Percentiles rank a stretch among this genome's conserved stretches.
These are phyloP conservation scores for Ampelocalamus luodianensis DNA, from an alignment of 176 grass and related monocot species.

Conservation along the genomic window DNA sequence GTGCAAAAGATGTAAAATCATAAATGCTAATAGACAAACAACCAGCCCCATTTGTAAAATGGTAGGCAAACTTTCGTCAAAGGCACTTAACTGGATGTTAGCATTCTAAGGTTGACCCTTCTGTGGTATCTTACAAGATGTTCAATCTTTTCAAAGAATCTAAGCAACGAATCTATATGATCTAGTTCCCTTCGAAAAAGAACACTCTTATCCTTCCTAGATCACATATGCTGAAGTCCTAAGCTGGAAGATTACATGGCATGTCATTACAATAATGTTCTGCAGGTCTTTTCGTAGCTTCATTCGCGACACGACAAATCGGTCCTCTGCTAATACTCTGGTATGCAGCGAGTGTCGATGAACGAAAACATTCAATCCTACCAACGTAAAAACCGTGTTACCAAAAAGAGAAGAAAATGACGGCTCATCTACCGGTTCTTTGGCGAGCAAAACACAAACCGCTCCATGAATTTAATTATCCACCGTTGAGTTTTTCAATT, in stretches of 20 bases:
- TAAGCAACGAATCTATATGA: neutral
- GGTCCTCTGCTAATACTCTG: neutral
- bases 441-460: too few relatives aligned
- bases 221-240: constrained; percentile 21
- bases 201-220: neutral
- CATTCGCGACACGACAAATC: neutral
- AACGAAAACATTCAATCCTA: constrained; percentile 19
- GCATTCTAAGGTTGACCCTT: neutral
- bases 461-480: too few relatives aligned
- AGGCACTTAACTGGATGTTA: neutral
- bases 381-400: too few relatives aligned
- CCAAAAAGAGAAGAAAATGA: neutral
- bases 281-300: neutral
- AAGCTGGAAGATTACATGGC: neutral
- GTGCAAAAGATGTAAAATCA: neutral
- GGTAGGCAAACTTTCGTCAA: neutral
- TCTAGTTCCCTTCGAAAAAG: neutral
- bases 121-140: neutral
- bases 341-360: neutral
- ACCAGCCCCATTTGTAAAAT: neutral
- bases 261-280: constrained; percentile 3
- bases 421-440: too few relatives aligned
- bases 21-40: neutral
- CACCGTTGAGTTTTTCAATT: too few relatives aligned
- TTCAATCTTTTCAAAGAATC: neutral